A percentile compares a stretch with the other conserved stretches of the same genome.
Evolutionary conservation across 768 basidiomycete genomes (phyloP).

Genomic region (Lactarius quietus): DNA sequence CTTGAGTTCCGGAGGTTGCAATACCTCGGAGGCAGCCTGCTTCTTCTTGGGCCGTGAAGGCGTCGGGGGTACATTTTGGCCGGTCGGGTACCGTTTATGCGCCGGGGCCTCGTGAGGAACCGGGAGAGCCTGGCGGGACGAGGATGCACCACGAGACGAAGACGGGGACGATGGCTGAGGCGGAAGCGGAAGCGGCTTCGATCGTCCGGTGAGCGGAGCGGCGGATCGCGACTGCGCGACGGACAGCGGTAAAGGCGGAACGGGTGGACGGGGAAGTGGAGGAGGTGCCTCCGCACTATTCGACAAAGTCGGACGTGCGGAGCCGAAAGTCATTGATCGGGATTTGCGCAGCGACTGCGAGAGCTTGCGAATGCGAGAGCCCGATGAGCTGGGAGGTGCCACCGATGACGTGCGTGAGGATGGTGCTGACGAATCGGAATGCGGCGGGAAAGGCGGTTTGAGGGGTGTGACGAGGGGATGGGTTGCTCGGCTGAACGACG

Average conservation of each 20-base stretch:
- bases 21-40: slow-evolving; percentile 30
- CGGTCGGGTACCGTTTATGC: slow-evolving; percentile 10
- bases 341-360: slow-evolving; percentile 42
- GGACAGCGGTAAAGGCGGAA: slow-evolving; percentile 35
- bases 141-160: background rate
- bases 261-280: slow-evolving; percentile 23
- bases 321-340: slow-evolving; percentile 42
- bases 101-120: background rate
- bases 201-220: slow-evolving; percentile 29
- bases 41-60: slow-evolving; percentile 43
- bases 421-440: background rate
- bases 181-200: slow-evolving; percentile 45
- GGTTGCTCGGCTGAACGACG: background rate
- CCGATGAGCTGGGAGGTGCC: slow-evolving; percentile 13
- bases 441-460: background rate
- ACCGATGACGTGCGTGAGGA: slow-evolving; percentile 17
- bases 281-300: slow-evolving; percentile 41
- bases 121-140: background rate
- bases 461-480: slow-evolving; percentile 1
- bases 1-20: slow-evolving; percentile 72
- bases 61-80: slow-evolving; percentile 15
- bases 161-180: slow-evolving; percentile 25
- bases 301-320: background rate
- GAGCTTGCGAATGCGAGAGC: slow-evolving; percentile 21
- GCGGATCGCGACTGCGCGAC: slow-evolving; percentile 20